A percentile compares a stretch with the other conserved stretches of the same genome.
Evolutionary conservation across 2,329 filamentous ascomycete species (phyloP).

Genomic region (Parastagonospora nodorum): DNA sequence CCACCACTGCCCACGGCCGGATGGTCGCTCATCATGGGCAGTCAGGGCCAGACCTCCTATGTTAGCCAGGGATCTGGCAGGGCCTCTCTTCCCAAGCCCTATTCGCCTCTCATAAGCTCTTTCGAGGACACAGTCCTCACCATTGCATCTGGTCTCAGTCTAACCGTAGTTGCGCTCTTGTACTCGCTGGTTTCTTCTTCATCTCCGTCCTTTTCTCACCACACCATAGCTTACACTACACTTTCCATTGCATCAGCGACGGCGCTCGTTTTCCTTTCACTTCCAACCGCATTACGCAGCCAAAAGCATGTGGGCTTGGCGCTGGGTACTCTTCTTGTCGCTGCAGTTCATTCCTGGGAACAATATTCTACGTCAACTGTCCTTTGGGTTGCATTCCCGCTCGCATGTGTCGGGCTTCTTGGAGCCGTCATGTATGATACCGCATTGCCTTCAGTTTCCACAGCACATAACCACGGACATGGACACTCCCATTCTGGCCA

Average conservation of each 20-base stretch:
- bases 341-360: slow-evolving; percentile 30
- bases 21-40: slow-evolving; percentile 35
- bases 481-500: slow-evolving; percentile 32
- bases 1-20: slow-evolving; percentile 51
- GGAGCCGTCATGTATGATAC: slow-evolving; percentile 51
- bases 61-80: slow-evolving; percentile 24
- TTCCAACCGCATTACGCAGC: slow-evolving; percentile 49
- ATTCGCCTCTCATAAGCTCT: slow-evolving; percentile 45
- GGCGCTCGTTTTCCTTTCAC: slow-evolving; percentile 49
- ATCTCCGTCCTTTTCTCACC: slow-evolving; percentile 37
- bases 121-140: slow-evolving; percentile 50
- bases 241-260: slow-evolving; percentile 51
- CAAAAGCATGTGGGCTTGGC: slow-evolving; percentile 40
- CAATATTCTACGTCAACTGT: slow-evolving; percentile 17
- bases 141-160: slow-evolving; percentile 45
- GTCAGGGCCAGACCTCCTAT: slow-evolving; percentile 28
- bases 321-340: slow-evolving; percentile 33
- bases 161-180: slow-evolving; percentile 46
- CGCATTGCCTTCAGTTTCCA: slow-evolving; percentile 21
- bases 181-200: slow-evolving; percentile 41
- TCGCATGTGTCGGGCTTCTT: slow-evolving; percentile 39
- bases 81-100: slow-evolving; percentile 38
- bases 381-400: slow-evolving; percentile 19
- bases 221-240: slow-evolving; percentile 46
- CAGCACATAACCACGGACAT: slow-evolving; percentile 39